These are phyloP conservation scores for Cerrena zonata DNA, from an alignment of 1,284 basidiomycete species.

Conservation along the genomic window DNA sequence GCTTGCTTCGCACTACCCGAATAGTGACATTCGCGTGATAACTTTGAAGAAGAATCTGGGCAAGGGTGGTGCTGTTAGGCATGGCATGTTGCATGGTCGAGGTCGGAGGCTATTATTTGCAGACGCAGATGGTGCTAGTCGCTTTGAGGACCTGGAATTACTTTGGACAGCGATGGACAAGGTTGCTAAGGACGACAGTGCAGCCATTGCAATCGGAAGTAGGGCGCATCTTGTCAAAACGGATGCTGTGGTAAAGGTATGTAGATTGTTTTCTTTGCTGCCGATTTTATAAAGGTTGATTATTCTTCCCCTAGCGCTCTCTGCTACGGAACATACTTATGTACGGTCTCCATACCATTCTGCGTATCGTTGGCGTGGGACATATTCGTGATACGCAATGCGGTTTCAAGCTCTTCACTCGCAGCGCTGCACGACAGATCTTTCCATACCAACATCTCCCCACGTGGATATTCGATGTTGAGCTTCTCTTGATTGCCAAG, in stretches of 20 bases:
- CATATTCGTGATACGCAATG: slow-evolving; percentile 92
- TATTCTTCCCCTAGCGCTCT: slow-evolving; percentile 56
- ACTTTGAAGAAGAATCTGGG: slow-evolving; percentile 78
- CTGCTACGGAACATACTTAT: slow-evolving; percentile 84
- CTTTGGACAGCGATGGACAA: slow-evolving; percentile 72
- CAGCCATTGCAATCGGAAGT: slow-evolving; percentile 77
- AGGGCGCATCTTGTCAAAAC: slow-evolving; percentile 87
- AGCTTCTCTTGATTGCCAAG: slow-evolving; percentile 85
- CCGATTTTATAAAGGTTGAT: neutral
- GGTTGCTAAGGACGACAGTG: slow-evolving; percentile 42
- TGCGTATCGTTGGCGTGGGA: slow-evolving; percentile 78
- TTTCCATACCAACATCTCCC: slow-evolving; percentile 81
- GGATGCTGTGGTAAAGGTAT: slow-evolving; percentile 88
- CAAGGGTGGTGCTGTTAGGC: slow-evolving; percentile 87
- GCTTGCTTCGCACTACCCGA: slow-evolving; percentile 52
- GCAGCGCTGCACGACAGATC: slow-evolving; percentile 69
- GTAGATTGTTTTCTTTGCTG: slow-evolving; percentile 15
- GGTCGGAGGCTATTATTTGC: slow-evolving; percentile 83
- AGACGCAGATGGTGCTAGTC: slow-evolving; percentile 89
- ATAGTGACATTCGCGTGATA: slow-evolving; percentile 67
- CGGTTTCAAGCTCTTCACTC: slow-evolving; percentile 91
- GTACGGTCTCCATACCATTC: slow-evolving; percentile 83
- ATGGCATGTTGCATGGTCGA: slow-evolving; percentile 79
- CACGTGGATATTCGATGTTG: slow-evolving; percentile 94
- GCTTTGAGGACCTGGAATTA: slow-evolving; percentile 73